phyloP scores from a whole-genome alignment of 1,139 yeast species.

The Barnettozyma hawaiiensis region DNA sequence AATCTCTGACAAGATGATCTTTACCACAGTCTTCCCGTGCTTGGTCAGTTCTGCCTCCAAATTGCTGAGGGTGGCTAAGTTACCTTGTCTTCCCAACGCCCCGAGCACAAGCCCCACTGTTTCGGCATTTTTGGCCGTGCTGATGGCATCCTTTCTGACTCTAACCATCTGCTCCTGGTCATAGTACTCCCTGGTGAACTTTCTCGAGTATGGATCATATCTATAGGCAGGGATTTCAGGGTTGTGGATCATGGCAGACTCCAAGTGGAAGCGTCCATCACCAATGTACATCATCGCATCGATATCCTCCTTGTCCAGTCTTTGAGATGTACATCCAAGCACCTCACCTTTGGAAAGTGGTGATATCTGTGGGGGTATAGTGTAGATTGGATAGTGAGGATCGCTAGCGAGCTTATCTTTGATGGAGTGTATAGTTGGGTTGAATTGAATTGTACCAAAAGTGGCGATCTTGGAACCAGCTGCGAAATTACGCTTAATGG shows the following conservation, averaged over 20 bases:
- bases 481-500: constrained; percentile 65
- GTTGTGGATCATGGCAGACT: constrained; percentile 95
- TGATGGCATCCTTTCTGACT: constrained; percentile 71
- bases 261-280: constrained; percentile 94
- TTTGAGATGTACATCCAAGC: constrained; percentile 90
- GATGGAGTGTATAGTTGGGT: constrained; percentile 84
- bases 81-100: constrained; percentile 97
- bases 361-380: constrained; percentile 83
- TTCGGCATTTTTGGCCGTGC: constrained; percentile 49
- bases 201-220: constrained; percentile 91
- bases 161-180: constrained; percentile 77
- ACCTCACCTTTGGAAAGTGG: constrained; percentile 97
- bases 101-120: constrained; percentile 86
- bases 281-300: constrained; percentile 89
- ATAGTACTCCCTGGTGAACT: constrained; percentile 82
- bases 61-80: constrained; percentile 63
- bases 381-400: constrained; percentile 44
- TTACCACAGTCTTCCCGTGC: constrained; percentile 65
- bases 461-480: constrained; percentile 62
- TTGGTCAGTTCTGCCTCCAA: constrained; percentile 48
- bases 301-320: constrained; percentile 54
- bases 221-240: constrained; percentile 89
- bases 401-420: constrained; percentile 51
- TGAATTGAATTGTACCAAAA: constrained; percentile 95
- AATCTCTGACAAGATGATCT: constrained; percentile 84